phyloP scores from a whole-genome alignment of 2,329 filamentous ascomycete species.

The Ceratocystis colombiana region DNA sequence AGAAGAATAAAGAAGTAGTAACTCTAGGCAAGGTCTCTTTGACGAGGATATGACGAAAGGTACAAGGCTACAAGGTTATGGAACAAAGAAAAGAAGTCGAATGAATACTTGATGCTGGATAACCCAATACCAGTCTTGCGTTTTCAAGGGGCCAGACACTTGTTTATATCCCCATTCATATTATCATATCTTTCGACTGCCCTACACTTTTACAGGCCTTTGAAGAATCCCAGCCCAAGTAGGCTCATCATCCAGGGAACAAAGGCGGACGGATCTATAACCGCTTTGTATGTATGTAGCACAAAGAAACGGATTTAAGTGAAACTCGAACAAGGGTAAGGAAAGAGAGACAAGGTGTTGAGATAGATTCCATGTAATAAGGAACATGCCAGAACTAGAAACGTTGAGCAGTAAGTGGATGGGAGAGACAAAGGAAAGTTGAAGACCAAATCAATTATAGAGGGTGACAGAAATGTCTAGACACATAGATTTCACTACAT shows the following conservation, averaged over 20 bases:
- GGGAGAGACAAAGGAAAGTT: not conserved
- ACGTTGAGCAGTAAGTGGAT: not conserved
- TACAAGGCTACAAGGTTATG: not conserved
- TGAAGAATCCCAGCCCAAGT: not conserved
- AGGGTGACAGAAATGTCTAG: not conserved
- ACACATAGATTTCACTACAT: not conserved
- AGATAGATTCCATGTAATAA: not conserved
- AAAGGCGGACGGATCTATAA: not conserved
- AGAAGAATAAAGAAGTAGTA: not conserved
- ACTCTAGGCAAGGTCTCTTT: not conserved
- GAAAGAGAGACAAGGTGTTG: not conserved
- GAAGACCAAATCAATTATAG: not conserved
- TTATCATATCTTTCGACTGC: conserved; percentile 23
- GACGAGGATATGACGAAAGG: not conserved
- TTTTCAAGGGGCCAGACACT: not conserved
- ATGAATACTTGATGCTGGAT: not conserved
- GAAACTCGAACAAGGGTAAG: conserved; percentile 11
- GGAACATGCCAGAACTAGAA: not conserved
- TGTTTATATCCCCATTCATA: not conserved
- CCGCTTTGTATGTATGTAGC: conserved; percentile 3
- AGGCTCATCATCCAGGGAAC: conserved; percentile 27
- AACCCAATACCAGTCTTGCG: not conserved
- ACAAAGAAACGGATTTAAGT: not conserved
- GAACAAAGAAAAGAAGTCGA: conserved; percentile 6
- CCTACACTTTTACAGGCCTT: not conserved